These are phyloP conservation scores for Hansenula anomala DNA, from an alignment of 1,139 yeast genomes.

Conservation along the genomic window DNA sequence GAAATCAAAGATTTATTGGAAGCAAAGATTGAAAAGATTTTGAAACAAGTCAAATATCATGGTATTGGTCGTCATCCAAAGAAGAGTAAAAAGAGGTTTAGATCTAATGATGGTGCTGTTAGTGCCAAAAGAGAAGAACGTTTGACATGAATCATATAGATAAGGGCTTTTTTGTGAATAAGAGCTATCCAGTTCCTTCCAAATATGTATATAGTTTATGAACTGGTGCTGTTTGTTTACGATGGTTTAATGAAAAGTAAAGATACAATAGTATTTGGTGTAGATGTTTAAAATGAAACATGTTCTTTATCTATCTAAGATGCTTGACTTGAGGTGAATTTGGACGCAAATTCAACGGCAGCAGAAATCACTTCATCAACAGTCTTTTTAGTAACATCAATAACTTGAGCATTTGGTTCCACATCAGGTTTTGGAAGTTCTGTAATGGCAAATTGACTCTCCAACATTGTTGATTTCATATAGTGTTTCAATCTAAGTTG, in stretches of 20 bases:
- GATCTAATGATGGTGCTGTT: no score
- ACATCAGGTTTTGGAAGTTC: slow-evolving; percentile 55
- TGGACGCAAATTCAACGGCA: slow-evolving; percentile 20
- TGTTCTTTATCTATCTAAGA: no score
- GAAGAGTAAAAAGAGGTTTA: neutral
- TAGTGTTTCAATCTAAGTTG: slow-evolving; percentile 63
- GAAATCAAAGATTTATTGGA: slow-evolving; percentile 65
- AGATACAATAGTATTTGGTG: no score
- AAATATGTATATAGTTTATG: no score
- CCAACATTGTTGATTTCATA: slow-evolving; percentile 83
- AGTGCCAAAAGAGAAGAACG: no score
- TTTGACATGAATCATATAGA: no score
- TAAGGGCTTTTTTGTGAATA: no score
- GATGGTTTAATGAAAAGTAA: no score
- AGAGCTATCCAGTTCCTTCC: no score
- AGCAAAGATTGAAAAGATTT: slow-evolving; percentile 58
- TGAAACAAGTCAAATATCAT: slow-evolving; percentile 28
- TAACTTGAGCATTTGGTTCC: slow-evolving; percentile 24
- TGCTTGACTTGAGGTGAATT: no score
- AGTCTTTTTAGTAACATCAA: slow-evolving; percentile 32
- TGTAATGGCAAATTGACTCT: slow-evolving; percentile 70
- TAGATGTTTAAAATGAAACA: no score
- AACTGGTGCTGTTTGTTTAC: no score
- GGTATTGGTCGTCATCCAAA: slow-evolving; percentile 5
- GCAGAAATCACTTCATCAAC: slow-evolving; percentile 36